Evolutionary conservation across 2,329 filamentous ascomycete genomes (phyloP).

Genomic region (Diaporthe velutina): DNA sequence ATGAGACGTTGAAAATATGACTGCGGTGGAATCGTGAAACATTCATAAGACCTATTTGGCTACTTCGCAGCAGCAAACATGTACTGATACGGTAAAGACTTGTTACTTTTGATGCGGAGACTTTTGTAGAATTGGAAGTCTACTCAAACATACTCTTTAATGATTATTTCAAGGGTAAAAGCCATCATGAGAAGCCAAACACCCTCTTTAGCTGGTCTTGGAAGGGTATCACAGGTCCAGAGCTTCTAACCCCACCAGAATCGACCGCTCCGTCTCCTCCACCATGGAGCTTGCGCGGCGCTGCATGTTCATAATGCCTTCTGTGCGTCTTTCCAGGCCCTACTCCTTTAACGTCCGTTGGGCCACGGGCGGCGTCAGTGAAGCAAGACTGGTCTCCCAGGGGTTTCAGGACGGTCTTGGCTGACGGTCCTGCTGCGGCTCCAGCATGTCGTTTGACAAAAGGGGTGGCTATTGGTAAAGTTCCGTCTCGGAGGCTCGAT

Average conservation of each 20-base stretch:
- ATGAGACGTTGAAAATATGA: neutral
- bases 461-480: neutral
- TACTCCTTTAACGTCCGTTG: neutral
- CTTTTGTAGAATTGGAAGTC: neutral
- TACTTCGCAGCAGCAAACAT: neutral
- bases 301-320: neutral
- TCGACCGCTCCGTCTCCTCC: constrained; percentile 19
- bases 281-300: neutral
- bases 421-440: neutral
- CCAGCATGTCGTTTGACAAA: neutral
- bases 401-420: constrained; percentile 4
- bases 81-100: too few relatives aligned
- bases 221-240: constrained; percentile 17
- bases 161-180: neutral
- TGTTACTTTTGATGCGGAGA: neutral
- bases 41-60: neutral
- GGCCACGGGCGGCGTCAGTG: neutral
- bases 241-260: neutral
- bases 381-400: neutral
- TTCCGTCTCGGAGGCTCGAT: neutral
- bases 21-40: neutral
- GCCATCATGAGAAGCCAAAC: constrained; percentile 31
- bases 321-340: neutral
- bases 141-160: neutral
- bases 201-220: constrained; percentile 38